Percentiles rank a stretch among this genome's conserved stretches.
phyloP scores from a whole-genome alignment of 441 rosid species.

The Bruguiera hainesii region DNA sequence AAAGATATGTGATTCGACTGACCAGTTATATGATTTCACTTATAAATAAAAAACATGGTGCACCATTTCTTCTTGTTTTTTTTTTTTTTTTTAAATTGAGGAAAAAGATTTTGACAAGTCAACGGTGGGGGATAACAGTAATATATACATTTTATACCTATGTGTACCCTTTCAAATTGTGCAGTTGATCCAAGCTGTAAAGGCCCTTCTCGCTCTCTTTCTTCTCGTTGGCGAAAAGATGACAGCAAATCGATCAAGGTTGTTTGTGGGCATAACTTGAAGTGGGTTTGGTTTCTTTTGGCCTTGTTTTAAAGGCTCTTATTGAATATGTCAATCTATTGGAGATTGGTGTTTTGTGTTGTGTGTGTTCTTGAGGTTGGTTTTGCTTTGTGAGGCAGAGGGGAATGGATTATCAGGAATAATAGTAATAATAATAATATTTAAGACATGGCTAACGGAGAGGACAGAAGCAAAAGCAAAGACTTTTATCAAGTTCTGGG shows the following conservation, averaged over 20 bases:
- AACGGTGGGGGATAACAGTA: not conserved
- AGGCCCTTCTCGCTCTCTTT: not conserved
- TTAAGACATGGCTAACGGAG: constrained; percentile 43
- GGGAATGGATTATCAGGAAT: not conserved
- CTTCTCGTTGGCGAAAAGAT: not conserved
- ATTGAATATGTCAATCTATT: too few species aligned
- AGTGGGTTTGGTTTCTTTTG: too few species aligned
- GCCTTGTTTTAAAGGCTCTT: too few species aligned
- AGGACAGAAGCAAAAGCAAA: constrained; percentile 29
- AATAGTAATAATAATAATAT: not conserved
- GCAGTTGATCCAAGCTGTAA: not conserved
- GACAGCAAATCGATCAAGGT: not conserved
- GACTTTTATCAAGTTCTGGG: constrained; percentile 68
- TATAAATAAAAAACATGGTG: too few species aligned
- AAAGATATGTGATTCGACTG: too few species aligned
- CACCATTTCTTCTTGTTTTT: too few species aligned
- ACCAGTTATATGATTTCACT: too few species aligned
- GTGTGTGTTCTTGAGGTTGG: not conserved
- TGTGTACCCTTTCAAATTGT: not conserved
- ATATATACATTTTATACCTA: too few species aligned
- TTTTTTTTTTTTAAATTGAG: too few species aligned
- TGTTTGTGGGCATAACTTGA: too few species aligned
- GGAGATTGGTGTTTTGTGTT: not conserved
- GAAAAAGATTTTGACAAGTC: not conserved
- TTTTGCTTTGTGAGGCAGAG: not conserved